phyloP scores from a whole-genome alignment of 2,329 filamentous ascomycete species.

The Westerdykella ornata region DNA sequence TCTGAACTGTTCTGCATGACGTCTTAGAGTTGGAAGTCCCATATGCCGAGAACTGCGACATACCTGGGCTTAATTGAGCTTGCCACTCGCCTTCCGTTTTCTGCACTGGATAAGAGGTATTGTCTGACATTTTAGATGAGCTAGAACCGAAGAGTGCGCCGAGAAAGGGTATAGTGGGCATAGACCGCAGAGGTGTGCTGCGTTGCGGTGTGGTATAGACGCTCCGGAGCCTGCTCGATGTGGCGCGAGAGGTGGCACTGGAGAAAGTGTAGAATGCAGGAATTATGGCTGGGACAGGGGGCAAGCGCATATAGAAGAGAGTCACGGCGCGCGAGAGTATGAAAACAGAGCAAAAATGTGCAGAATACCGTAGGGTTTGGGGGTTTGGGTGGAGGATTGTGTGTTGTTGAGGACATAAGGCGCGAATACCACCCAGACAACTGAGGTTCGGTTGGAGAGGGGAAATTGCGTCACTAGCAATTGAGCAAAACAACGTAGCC shows the following conservation, averaged over 20 bases:
- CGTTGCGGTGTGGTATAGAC: conserved; percentile 25
- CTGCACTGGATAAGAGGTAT: conserved; percentile 72
- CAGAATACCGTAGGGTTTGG: too few relatives aligned
- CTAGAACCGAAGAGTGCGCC: conserved; percentile 65
- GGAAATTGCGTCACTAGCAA: too few relatives aligned
- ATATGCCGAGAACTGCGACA: conserved; percentile 9
- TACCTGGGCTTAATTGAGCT: conserved; percentile 69
- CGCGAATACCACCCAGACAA: too few relatives aligned
- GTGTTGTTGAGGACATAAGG: too few relatives aligned
- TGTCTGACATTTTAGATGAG: conserved; percentile 41
- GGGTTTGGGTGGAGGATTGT: too few relatives aligned
- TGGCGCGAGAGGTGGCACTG: conserved; percentile 38
- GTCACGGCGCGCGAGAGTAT: conserved; percentile 51
- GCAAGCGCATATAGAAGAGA: conserved; percentile 68
- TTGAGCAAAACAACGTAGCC: too few relatives aligned
- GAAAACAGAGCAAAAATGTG: too few relatives aligned
- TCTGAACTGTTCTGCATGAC: conserved; percentile 76
- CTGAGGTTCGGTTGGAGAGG: too few relatives aligned
- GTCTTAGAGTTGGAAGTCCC: conserved; percentile 1
- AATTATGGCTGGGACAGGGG: conserved; percentile 46
- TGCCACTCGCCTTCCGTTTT: conserved; percentile 82
- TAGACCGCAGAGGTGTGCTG: conserved; percentile 43
- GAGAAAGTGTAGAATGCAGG: conserved; percentile 44
- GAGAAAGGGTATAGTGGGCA: conserved; percentile 73
- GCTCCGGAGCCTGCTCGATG: conserved; percentile 33